Conservation (phyloP, 306 rosid genomes). For the Lathyrus aphaca region DNA sequence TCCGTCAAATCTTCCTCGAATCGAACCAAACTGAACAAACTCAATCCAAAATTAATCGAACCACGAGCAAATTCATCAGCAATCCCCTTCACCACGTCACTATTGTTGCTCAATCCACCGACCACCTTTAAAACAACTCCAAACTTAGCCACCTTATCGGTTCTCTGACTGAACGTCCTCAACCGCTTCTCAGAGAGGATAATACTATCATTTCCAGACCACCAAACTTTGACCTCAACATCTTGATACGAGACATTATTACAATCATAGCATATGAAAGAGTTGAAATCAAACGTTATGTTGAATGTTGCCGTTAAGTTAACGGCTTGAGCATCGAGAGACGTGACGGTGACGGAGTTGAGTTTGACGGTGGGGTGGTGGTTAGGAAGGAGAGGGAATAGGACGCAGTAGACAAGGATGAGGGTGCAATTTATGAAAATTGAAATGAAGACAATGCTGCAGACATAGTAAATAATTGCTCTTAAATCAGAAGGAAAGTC, state of each 20-base stretch:
- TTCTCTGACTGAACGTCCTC: not conserved
- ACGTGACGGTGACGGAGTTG: not conserved
- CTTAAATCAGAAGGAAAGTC: too few relatives aligned
- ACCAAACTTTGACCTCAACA: not conserved
- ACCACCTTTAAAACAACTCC: not conserved
- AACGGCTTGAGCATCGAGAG: not conserved
- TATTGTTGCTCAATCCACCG: not conserved
- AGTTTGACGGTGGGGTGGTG: not conserved
- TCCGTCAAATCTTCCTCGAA: not conserved
- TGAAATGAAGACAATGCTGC: too few relatives aligned
- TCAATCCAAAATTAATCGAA: not conserved
- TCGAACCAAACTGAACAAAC: not conserved
- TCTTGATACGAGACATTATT: not conserved
- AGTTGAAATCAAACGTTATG: not conserved
- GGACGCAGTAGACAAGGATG: too few relatives aligned
- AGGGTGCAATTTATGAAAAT: too few relatives aligned
- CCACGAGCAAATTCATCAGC: not conserved
- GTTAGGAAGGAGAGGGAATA: not conserved
- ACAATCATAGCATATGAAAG: not conserved
- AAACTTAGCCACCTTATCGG: not conserved
- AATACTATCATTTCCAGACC: not conserved
- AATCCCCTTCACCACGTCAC: not conserved
- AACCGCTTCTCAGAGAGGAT: not conserved
- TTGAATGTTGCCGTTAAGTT: not conserved
- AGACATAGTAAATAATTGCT: too few relatives aligned